Percentiles rank a stretch among this genome's conserved stretches.
phyloP scores from a whole-genome alignment of 768 basidiomycete genomes.

The Suillus placidus region DNA sequence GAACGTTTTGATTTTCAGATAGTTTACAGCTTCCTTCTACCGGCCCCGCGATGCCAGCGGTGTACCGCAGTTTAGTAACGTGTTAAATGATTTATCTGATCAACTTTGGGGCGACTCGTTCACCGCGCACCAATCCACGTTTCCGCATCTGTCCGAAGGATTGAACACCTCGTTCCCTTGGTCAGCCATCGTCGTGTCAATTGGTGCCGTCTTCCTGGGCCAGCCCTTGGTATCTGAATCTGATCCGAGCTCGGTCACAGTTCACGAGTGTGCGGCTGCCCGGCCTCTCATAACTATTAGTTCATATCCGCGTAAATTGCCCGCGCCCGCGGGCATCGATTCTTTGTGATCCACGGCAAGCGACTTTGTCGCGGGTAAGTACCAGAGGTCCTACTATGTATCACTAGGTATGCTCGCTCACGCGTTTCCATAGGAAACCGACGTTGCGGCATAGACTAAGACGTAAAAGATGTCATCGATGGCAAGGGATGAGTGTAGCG shows the following conservation, averaged over 20 bases:
- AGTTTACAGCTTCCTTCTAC: neutral
- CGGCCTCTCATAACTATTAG: slow-evolving; percentile 12
- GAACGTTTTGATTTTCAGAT: slow-evolving; percentile 1
- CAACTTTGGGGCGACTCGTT: neutral
- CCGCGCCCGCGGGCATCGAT: slow-evolving; percentile 29
- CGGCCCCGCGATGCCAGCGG: slow-evolving; percentile 5
- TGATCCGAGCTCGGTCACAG: slow-evolving; percentile 3
- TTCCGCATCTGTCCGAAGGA: slow-evolving; percentile 5
- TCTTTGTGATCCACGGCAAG: slow-evolving; percentile 25
- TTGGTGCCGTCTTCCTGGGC: slow-evolving; percentile 3
- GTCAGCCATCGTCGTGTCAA: neutral
- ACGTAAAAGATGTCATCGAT: slow-evolving; percentile 10
- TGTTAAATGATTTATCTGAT: slow-evolving; percentile 7
- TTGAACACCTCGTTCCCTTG: neutral
- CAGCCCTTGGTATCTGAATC: neutral
- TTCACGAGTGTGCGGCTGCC: slow-evolving; percentile 9
- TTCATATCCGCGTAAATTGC: slow-evolving; percentile 36
- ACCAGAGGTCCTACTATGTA: slow-evolving; percentile 19
- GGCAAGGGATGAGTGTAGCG: neutral
- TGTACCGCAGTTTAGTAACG: slow-evolving; percentile 1
- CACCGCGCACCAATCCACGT: slow-evolving; percentile 3
- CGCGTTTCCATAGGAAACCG: slow-evolving; percentile 28
- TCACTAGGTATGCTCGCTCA: slow-evolving; percentile 18
- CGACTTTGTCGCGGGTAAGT: slow-evolving; percentile 30
- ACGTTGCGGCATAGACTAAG: slow-evolving; percentile 17